phyloP scores from a whole-genome alignment of 345 rosid species.

The Hypericum perforatum region DNA sequence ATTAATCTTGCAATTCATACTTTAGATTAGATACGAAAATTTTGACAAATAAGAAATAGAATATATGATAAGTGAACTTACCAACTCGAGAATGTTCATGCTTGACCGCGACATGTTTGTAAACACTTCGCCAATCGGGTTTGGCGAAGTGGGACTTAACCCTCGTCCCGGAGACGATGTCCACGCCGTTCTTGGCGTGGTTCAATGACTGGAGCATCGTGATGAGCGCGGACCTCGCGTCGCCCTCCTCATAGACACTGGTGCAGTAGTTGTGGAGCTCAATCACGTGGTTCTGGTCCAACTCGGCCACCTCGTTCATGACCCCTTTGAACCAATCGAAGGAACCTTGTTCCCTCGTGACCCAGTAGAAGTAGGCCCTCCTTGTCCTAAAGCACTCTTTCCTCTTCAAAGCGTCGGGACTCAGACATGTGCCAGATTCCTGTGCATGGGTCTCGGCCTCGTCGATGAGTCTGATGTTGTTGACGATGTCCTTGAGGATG shows the following conservation, averaged over 20 bases:
- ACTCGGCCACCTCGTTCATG: conserved; percentile 70
- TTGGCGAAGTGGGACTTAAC: conserved; percentile 79
- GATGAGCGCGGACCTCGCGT: conserved; percentile 71
- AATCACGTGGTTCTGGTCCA: conserved; percentile 48
- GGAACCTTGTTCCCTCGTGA: conserved; percentile 75
- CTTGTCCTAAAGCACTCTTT: conserved; percentile 51
- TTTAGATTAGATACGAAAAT: too few relatives aligned
- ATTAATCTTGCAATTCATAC: neutral
- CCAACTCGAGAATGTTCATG: conserved; percentile 59
- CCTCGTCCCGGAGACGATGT: conserved; percentile 65
- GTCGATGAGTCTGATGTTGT: conserved; percentile 41
- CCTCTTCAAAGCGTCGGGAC: conserved; percentile 27
- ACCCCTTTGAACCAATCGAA: conserved; percentile 81
- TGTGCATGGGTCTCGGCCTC: conserved; percentile 29
- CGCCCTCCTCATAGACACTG: conserved; percentile 81
- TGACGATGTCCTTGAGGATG: conserved; percentile 68
- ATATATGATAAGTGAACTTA: conserved; percentile 14
- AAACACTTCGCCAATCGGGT: conserved; percentile 68
- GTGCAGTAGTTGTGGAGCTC: conserved; percentile 76
- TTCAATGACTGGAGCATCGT: conserved; percentile 68
- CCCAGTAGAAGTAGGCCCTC: conserved; percentile 80
- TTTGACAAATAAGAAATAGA: neutral
- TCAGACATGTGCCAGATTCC: conserved; percentile 34
- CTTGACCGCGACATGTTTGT: conserved; percentile 51
- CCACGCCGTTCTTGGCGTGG: conserved; percentile 68